Conservation (phyloP, 2,329 filamentous ascomycete genomes). For the Cladosporium halotolerans region DNA sequence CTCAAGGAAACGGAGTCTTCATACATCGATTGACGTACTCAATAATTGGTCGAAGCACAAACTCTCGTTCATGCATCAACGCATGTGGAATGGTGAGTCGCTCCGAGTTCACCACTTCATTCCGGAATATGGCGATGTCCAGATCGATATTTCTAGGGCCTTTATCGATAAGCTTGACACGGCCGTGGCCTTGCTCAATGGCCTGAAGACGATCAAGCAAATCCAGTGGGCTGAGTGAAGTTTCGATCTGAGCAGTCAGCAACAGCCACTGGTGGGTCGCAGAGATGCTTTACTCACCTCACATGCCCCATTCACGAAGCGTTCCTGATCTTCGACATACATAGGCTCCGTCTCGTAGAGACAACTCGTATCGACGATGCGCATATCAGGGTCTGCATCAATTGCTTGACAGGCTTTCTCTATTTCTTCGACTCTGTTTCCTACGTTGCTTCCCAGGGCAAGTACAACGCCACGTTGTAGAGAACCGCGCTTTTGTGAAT, state of each 20-base stretch:
- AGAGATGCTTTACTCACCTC: slow-evolving; percentile 55
- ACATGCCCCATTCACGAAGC: slow-evolving; percentile 87
- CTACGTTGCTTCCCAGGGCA: slow-evolving; percentile 87
- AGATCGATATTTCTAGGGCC: slow-evolving; percentile 92
- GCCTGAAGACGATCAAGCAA: slow-evolving; percentile 75
- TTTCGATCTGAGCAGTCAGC: slow-evolving; percentile 61
- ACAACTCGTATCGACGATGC: slow-evolving; percentile 71
- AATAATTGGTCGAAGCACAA: slow-evolving; percentile 80
- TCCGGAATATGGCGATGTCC: slow-evolving; percentile 79
- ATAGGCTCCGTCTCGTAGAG: slow-evolving; percentile 95
- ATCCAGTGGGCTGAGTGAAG: slow-evolving; percentile 64
- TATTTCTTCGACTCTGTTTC: slow-evolving; percentile 77
- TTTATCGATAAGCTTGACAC: slow-evolving; percentile 82
- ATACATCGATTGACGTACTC: slow-evolving; percentile 49
- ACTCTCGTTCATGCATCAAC: slow-evolving; percentile 83
- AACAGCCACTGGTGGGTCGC: neutral
- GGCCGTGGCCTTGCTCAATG: slow-evolving; percentile 74
- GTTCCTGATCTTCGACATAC: slow-evolving; percentile 86
- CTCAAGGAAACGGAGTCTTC: neutral
- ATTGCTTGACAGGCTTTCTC: slow-evolving; percentile 77
- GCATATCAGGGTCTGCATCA: slow-evolving; percentile 60
- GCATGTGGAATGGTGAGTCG: slow-evolving; percentile 79
- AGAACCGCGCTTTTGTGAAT: neutral
- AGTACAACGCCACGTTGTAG: slow-evolving; percentile 44
- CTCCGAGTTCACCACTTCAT: slow-evolving; percentile 58